These are phyloP conservation scores for Jasminum sambac DNA, from an alignment of 257 asterid genomes.

Conservation along the genomic window DNA sequence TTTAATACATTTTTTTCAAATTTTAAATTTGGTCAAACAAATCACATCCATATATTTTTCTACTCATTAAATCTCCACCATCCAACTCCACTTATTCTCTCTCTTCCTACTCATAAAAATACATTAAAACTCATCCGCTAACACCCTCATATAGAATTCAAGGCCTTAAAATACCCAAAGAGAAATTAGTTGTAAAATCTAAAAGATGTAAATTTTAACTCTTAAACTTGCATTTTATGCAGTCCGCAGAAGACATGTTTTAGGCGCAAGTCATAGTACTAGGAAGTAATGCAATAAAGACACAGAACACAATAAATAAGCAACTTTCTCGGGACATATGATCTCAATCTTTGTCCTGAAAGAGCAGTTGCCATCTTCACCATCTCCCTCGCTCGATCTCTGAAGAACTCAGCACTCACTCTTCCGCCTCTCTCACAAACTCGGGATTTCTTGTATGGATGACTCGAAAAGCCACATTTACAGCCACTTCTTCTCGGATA, in stretches of 20 bases:
- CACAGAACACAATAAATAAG: neutral
- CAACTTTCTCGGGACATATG: neutral
- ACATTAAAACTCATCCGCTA: too few relatives aligned
- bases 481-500: neutral
- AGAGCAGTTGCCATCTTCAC: neutral
- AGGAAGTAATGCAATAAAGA: neutral
- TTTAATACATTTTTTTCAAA: too few relatives aligned
- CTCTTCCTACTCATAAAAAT: too few relatives aligned
- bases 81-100: too few relatives aligned
- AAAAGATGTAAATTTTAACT: neutral
- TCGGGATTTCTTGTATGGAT: neutral
- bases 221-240: neutral
- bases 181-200: neutral
- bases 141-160: neutral
- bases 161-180: neutral
- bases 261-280: neutral
- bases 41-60: too few relatives aligned
- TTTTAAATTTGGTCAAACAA: too few relatives aligned
- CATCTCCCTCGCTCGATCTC: neutral
- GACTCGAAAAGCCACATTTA: neutral
- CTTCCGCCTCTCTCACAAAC: neutral
- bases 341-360: neutral
- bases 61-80: too few relatives aligned
- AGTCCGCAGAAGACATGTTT: neutral
- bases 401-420: neutral